Percentiles rank a stretch among this genome's conserved stretches.
Evolutionary conservation across 768 basidiomycete species (phyloP).

Genomic region (Pisolithus tinctorius): DNA sequence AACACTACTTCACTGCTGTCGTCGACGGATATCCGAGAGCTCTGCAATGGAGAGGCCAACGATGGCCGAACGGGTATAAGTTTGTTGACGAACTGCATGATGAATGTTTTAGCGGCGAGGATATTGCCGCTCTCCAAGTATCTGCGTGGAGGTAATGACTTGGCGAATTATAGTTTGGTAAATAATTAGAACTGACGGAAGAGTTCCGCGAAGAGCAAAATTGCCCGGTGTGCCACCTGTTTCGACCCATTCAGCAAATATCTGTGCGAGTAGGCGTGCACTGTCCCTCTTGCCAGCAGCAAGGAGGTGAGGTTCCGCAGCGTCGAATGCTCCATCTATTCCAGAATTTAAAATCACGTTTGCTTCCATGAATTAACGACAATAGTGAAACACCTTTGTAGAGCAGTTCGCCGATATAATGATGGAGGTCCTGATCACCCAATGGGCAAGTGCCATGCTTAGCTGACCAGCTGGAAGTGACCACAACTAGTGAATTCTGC

Average conservation of each 20-base stretch:
- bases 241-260: constrained; percentile 79
- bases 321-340: constrained; percentile 66
- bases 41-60: constrained; percentile 33
- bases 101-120: constrained; percentile 90
- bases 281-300: constrained; percentile 86
- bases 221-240: constrained; percentile 47
- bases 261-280: constrained; percentile 76
- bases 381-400: constrained; percentile 56
- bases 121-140: constrained; percentile 85
- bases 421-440: constrained; percentile 84
- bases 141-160: constrained; percentile 29
- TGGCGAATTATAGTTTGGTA: neutral
- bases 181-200: constrained; percentile 53
- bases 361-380: neutral
- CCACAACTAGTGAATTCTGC: constrained; percentile 10
- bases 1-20: constrained; percentile 57
- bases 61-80: constrained; percentile 44
- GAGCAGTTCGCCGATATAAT: constrained; percentile 84
- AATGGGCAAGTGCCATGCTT: constrained; percentile 72
- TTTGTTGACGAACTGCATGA: constrained; percentile 67
- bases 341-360: constrained; percentile 2
- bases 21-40: constrained; percentile 39
- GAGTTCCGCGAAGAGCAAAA: constrained; percentile 78
- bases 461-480: constrained; percentile 68
- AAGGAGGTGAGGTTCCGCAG: constrained; percentile 78